These are phyloP conservation scores for Colletotrichum musae DNA, from an alignment of 2,329 filamentous ascomycete genomes.

Conservation along the genomic window DNA sequence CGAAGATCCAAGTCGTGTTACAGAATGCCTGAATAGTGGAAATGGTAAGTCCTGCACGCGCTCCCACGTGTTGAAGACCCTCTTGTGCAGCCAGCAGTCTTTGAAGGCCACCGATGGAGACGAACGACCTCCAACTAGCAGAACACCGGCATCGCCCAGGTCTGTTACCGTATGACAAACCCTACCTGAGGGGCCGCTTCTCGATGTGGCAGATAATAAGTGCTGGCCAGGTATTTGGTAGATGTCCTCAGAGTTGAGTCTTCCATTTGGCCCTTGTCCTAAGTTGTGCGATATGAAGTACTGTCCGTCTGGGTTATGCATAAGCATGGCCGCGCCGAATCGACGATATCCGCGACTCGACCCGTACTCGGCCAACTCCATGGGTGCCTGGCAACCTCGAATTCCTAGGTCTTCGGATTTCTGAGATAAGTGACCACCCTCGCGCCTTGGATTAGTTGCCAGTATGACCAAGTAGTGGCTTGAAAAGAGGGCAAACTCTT, in stretches of 20 bases:
- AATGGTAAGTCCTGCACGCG: constrained; percentile 75
- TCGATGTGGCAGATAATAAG: constrained; percentile 41
- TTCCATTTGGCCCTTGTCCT: constrained; percentile 60
- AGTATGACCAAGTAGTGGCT: constrained; percentile 87
- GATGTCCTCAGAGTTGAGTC: constrained; percentile 66
- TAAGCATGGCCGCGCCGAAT: constrained; percentile 70
- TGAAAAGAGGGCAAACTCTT: constrained; percentile 89
- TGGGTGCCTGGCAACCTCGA: constrained; percentile 29
- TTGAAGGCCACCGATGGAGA: constrained; percentile 78
- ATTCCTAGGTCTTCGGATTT: constrained; percentile 5
- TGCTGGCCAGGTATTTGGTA: constrained; percentile 50
- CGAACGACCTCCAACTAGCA: constrained; percentile 84
- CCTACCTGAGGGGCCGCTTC: constrained; percentile 58
- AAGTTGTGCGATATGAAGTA: constrained; percentile 61
- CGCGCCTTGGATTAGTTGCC: constrained; percentile 61
- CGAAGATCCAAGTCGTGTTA: constrained; percentile 65
- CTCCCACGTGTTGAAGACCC: constrained; percentile 70
- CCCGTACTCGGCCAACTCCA: constrained; percentile 54
- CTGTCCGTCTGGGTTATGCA: constrained; percentile 55
- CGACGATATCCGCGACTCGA: constrained; percentile 65
- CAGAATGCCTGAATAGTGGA: constrained; percentile 83
- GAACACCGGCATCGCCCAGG: constrained; percentile 68
- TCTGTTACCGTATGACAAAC: constrained; percentile 86
- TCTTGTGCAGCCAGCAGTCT: constrained; percentile 83
- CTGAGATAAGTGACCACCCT: constrained; percentile 16